Conservation (phyloP, 2,329 filamentous ascomycete genomes). For the Phyllosticta paracitricarpa region DNA sequence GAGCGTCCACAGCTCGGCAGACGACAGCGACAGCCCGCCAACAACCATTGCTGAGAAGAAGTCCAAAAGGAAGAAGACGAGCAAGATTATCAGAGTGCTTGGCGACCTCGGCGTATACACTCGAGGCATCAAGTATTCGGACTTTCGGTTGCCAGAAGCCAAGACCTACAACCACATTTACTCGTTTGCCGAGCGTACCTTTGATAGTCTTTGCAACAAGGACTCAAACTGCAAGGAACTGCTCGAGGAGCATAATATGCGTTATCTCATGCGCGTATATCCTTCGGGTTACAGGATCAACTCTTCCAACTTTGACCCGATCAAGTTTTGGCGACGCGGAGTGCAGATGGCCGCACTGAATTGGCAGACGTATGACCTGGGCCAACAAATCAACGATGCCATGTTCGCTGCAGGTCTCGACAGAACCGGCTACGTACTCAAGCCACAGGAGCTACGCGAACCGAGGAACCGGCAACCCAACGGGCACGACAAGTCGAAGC, state of each 20-base stretch:
- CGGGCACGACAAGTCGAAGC: constrained; percentile 45
- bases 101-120: constrained; percentile 76
- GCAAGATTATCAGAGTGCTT: constrained; percentile 76
- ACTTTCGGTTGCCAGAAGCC: constrained; percentile 68
- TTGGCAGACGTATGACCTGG: constrained; percentile 95
- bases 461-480: constrained; percentile 26
- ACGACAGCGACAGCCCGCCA: constrained; percentile 63
- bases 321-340: constrained; percentile 86
- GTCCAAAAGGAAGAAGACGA: constrained; percentile 54
- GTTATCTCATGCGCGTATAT: constrained; percentile 88
- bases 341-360: constrained; percentile 98
- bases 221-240: constrained; percentile 65
- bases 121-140: constrained; percentile 71
- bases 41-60: constrained; percentile 47
- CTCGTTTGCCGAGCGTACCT: constrained; percentile 85
- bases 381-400: constrained; percentile 92
- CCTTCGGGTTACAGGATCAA: constrained; percentile 71
- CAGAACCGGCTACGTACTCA: constrained; percentile 83
- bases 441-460: constrained; percentile 70
- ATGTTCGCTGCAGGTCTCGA: constrained; percentile 92
- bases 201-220: constrained; percentile 68
- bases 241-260: constrained; percentile 82
- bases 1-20: constrained; percentile 48
- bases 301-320: constrained; percentile 90
- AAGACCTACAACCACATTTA: constrained; percentile 90